phyloP scores from a whole-genome alignment of 495 filamentous ascomycete species.

The Annulohypoxylon maeteangense region DNA sequence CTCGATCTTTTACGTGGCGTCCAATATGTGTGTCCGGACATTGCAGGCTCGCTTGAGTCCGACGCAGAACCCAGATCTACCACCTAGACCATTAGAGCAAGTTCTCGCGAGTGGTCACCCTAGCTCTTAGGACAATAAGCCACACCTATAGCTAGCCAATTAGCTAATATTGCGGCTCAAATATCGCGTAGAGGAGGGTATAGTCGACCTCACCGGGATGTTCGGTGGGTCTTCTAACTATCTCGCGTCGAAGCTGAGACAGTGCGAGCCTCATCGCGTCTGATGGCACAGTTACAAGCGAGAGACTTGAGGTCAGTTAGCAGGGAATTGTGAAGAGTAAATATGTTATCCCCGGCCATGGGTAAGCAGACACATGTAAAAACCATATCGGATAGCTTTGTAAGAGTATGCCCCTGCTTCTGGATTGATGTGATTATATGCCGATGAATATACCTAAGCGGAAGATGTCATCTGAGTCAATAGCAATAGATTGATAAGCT shows the following conservation, averaged over 20 bases:
- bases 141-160: not conserved
- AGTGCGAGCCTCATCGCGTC: constrained; percentile 22
- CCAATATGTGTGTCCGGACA: constrained; percentile 1
- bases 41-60: not conserved
- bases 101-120: not conserved
- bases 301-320: constrained; percentile 6
- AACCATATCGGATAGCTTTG: not conserved
- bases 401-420: not conserved
- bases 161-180: constrained; percentile 14
- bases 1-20: not conserved
- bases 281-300: constrained; percentile 7
- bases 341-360: not conserved
- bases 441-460: not conserved
- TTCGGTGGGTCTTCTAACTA: not conserved
- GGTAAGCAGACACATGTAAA: not conserved
- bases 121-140: not conserved
- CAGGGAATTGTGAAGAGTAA: not conserved
- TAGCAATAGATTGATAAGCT: not conserved
- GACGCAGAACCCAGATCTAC: not conserved
- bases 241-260: constrained; percentile 25
- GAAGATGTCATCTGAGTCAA: not conserved
- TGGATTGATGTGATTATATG: not conserved
- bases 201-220: constrained; percentile 5
- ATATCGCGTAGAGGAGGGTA: not conserved
- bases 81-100: not conserved